Conservation (phyloP, 306 rosid species). For the Echinosophora koreensis region DNA sequence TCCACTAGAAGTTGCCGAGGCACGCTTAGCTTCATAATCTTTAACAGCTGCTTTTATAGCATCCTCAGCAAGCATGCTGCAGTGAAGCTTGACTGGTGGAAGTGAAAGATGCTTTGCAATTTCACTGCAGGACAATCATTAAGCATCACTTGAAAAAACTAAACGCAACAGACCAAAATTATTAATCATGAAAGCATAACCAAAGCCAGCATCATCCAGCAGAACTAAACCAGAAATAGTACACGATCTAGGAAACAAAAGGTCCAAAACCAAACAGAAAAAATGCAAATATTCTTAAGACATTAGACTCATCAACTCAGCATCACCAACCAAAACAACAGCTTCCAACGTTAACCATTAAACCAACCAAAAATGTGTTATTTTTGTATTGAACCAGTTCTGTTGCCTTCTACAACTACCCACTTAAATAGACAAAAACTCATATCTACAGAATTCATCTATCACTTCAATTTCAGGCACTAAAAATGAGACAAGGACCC, state of each 20-base stretch:
- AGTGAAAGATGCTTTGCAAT: conserved; percentile 97
- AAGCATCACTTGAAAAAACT: conserved; percentile 23
- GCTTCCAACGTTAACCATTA: conserved; percentile 7
- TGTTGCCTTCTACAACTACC: background rate
- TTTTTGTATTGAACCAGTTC: background rate
- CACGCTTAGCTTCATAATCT: conserved; percentile 78
- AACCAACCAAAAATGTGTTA: conserved; percentile 9
- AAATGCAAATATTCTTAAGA: background rate
- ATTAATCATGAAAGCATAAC: conserved; percentile 18
- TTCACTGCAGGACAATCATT: conserved; percentile 64
- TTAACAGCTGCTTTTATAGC: conserved; percentile 98
- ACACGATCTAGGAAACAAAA: background rate
- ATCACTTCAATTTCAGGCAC: conserved; percentile 18
- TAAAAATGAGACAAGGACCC: background rate
- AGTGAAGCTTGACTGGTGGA: conserved; percentile 97
- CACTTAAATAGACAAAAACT: background rate
- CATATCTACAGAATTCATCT: conserved; percentile 3
- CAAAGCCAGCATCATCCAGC: background rate
- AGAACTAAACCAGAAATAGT: background rate
- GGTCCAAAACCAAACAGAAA: conserved; percentile 28
- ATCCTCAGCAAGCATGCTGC: conserved; percentile 99
- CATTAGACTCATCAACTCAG: background rate
- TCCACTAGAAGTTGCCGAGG: conserved; percentile 42
- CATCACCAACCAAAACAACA: conserved; percentile 1
- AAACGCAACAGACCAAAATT: background rate